phyloP scores from a whole-genome alignment of 257 asterid species.

The Cynanchum wilfordii region DNA sequence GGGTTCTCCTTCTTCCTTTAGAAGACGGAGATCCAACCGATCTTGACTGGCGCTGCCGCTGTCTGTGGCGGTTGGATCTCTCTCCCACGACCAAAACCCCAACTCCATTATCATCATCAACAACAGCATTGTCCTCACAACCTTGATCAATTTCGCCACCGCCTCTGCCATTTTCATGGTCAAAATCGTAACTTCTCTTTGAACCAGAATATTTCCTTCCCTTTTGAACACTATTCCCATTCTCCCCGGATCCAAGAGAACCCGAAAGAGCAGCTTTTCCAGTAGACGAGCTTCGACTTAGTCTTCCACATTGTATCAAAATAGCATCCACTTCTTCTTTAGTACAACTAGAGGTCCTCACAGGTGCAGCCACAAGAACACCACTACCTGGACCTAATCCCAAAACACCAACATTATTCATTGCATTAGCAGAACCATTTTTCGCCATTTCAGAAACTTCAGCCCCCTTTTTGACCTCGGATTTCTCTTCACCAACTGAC shows the following conservation, averaged over 20 bases:
- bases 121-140: conserved; percentile 17
- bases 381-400: conserved; percentile 22
- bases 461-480: conserved; percentile 22
- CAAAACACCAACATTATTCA: conserved; percentile 1
- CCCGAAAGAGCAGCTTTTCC: conserved; percentile 43
- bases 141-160: conserved; percentile 4
- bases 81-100: conserved; percentile 32
- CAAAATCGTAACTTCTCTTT: conserved; percentile 93
- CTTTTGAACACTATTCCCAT: conserved; percentile 15
- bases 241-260: conserved; percentile 35
- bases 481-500: conserved; percentile 49
- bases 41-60: conserved; percentile 49
- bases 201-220: conserved; percentile 80
- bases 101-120: conserved; percentile 30
- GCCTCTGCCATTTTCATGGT: conserved; percentile 41
- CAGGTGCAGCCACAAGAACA: conserved; percentile 35
- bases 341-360: conserved; percentile 89
- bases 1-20: conserved; percentile 80
- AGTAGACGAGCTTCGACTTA: conserved; percentile 86
- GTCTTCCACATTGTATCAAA: conserved; percentile 91
- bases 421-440: conserved; percentile 7
- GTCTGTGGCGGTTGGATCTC: conserved; percentile 57
- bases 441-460: conserved; percentile 29
- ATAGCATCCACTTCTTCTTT: conserved; percentile 95
- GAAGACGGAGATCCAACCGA: conserved; percentile 42